These are phyloP conservation scores for Epichloe aotearoae DNA, from an alignment of 2,329 filamentous ascomycete species.

Conservation along the genomic window DNA sequence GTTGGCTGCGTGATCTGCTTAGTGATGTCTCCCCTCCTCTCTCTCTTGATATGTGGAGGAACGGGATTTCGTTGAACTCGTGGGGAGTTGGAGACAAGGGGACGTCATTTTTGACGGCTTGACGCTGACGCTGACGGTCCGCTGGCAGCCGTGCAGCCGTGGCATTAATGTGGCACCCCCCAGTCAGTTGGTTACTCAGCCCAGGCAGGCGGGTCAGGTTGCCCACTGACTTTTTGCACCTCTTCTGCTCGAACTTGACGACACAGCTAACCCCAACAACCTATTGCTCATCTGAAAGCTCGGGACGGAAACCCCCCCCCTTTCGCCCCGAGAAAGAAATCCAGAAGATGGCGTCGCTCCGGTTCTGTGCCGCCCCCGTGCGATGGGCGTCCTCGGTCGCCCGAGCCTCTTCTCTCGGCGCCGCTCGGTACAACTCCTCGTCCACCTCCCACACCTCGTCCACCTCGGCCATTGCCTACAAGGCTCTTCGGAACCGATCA, in stretches of 20 bases:
- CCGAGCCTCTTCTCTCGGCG: constrained; percentile 16
- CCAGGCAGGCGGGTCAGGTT: too few relatives aligned
- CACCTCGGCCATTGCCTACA: constrained; percentile 92
- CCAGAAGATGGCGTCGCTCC: constrained; percentile 31
- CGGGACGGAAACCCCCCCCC: neutral
- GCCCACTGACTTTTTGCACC: too few relatives aligned
- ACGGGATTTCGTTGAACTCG: too few relatives aligned
- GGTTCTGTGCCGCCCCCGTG: constrained; percentile 27
- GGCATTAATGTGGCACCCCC: too few relatives aligned
- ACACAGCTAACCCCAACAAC: too few relatives aligned
- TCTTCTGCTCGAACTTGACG: too few relatives aligned
- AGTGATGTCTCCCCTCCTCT: neutral
- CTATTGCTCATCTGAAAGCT: neutral
- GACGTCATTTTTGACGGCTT: too few relatives aligned
- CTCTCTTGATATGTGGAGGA: neutral
- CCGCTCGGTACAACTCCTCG: constrained; percentile 25
- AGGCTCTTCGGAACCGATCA: constrained; percentile 84
- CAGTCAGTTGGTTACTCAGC: too few relatives aligned
- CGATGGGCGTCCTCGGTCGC: constrained; percentile 19
- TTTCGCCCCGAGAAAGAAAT: neutral
- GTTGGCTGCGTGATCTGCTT: too few relatives aligned
- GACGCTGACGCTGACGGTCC: too few relatives aligned
- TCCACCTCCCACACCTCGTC: constrained; percentile 52
- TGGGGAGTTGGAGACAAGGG: too few relatives aligned
- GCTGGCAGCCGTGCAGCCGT: too few relatives aligned